Percentiles rank a stretch among this genome's conserved stretches.
Conservation (phyloP, 1,284 basidiomycete species). For the Ganoderma resinaceum region DNA sequence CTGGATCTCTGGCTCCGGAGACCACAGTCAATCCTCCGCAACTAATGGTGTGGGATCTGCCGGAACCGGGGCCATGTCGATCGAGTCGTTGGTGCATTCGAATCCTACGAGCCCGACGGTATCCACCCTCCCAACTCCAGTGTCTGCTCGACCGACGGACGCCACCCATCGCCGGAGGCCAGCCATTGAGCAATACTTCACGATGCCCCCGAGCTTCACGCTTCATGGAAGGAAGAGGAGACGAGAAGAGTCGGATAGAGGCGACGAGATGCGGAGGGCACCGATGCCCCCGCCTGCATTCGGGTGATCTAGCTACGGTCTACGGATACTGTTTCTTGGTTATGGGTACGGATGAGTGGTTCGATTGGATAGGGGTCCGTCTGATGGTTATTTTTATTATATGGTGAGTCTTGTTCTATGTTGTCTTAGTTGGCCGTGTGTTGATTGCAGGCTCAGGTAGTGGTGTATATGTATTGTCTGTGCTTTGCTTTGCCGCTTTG, state of each 20-base stretch:
- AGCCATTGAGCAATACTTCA: constrained; percentile 52
- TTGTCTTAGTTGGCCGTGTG: background rate
- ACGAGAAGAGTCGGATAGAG: constrained; percentile 37
- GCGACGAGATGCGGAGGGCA: constrained; percentile 35
- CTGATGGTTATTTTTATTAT: constrained; percentile 8
- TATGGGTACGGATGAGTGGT: background rate
- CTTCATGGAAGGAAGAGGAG: constrained; percentile 39
- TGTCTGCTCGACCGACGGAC: constrained; percentile 28
- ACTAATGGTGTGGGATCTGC: constrained; percentile 31
- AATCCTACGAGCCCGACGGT: constrained; percentile 59
- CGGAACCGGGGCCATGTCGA: constrained; percentile 52
- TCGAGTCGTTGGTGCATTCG: constrained; percentile 69
- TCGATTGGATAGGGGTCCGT: background rate
- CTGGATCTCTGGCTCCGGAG: constrained; percentile 38
- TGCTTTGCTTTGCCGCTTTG: background rate
- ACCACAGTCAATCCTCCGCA: constrained; percentile 21
- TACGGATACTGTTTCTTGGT: background rate
- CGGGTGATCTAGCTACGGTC: constrained; percentile 12
- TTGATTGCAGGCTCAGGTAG: background rate
- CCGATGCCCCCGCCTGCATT: constrained; percentile 20
- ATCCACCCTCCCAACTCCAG: constrained; percentile 33
- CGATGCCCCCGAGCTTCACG: constrained; percentile 40
- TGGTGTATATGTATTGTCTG: constrained; percentile 1
- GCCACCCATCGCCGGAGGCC: constrained; percentile 33
- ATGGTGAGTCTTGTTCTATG: background rate